Conservation (phyloP, 495 filamentous ascomycete species). For the Penicillium ucsense region DNA sequence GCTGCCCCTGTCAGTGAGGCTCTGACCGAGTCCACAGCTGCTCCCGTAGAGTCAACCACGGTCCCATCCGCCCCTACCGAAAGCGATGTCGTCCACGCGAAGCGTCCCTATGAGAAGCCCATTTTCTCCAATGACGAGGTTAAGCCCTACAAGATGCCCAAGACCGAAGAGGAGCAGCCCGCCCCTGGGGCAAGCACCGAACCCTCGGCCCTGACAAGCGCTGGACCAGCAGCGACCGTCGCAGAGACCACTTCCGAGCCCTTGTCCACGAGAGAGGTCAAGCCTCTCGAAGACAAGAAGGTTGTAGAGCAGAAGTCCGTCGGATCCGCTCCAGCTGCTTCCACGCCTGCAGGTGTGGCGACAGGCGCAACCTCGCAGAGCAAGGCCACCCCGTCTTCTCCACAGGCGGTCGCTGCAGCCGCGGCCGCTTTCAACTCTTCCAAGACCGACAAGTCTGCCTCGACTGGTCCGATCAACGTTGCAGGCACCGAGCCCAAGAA, state of each 20-base stretch:
- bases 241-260: conserved; percentile 17
- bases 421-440: conserved; percentile 16
- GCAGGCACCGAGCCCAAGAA: conserved; percentile 16
- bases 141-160: conserved; percentile 22
- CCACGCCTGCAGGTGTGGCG: not conserved
- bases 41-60: too few relatives aligned
- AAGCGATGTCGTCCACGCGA: conserved; percentile 12
- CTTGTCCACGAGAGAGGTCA: conserved; percentile 6
- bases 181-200: conserved; percentile 8
- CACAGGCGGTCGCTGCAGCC: conserved; percentile 17
- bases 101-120: conserved; percentile 25
- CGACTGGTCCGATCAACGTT: conserved; percentile 4
- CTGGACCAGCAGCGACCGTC: conserved; percentile 17
- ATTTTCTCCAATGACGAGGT: conserved; percentile 22
- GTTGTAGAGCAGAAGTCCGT: conserved; percentile 51
- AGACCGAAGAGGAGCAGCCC: conserved; percentile 19
- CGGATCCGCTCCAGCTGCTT: conserved; percentile 49
- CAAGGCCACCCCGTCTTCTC: conserved; percentile 7
- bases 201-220: conserved; percentile 12
- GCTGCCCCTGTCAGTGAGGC: too few relatives aligned
- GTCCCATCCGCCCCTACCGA: conserved; percentile 7
- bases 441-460: conserved; percentile 14
- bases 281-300: conserved; percentile 47
- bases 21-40: too few relatives aligned
- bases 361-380: not conserved